Evolutionary conservation across 768 basidiomycete species (phyloP).

Genomic region (Mrakia hoshinonis): DNA sequence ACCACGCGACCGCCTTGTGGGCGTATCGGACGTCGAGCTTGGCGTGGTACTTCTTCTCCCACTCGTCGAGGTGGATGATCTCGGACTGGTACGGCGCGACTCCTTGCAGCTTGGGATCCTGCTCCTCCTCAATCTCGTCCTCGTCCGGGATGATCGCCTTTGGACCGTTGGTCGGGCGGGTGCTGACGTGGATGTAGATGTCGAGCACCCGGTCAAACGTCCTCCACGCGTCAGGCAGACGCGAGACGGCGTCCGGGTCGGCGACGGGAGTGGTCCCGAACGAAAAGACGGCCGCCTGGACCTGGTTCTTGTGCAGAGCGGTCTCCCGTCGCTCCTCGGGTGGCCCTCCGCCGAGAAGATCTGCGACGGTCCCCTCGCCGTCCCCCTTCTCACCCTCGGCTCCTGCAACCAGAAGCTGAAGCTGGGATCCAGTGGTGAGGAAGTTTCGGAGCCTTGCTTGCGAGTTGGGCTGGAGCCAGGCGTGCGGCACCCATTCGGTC

Average conservation of each 20-base stretch:
- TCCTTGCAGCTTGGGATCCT: slow-evolving; percentile 39
- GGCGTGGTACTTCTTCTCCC: slow-evolving; percentile 47
- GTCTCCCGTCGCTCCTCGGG: slow-evolving; percentile 16
- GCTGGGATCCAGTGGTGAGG: slow-evolving; percentile 56
- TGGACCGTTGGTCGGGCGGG: slow-evolving; percentile 39
- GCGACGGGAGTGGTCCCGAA: slow-evolving; percentile 46
- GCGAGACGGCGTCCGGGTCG: slow-evolving; percentile 56
- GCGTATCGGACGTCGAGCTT: slow-evolving; percentile 45
- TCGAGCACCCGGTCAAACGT: slow-evolving; percentile 88
- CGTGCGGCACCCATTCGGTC: slow-evolving; percentile 82
- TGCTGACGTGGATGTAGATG: slow-evolving; percentile 47
- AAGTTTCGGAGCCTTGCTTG: slow-evolving; percentile 67
- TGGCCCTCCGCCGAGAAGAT: slow-evolving; percentile 29
- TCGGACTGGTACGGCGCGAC: slow-evolving; percentile 49
- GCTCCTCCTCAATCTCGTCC: slow-evolving; percentile 30
- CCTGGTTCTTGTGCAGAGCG: not conserved
- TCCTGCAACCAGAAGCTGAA: slow-evolving; percentile 53
- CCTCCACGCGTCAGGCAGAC: slow-evolving; percentile 55
- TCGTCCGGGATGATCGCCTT: slow-evolving; percentile 25
- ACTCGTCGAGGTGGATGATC: slow-evolving; percentile 56
- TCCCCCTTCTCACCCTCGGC: slow-evolving; percentile 31
- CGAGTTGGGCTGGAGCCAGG: slow-evolving; percentile 69
- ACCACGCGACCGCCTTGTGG: slow-evolving; percentile 16
- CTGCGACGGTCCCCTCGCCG: slow-evolving; percentile 35
- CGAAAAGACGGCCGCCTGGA: slow-evolving; percentile 15